Evolutionary conservation across 129 eudicot species (phyloP), one percentile per base, ranked within the genome.

Genomic region (Centaurea solstitialis): DNA sequence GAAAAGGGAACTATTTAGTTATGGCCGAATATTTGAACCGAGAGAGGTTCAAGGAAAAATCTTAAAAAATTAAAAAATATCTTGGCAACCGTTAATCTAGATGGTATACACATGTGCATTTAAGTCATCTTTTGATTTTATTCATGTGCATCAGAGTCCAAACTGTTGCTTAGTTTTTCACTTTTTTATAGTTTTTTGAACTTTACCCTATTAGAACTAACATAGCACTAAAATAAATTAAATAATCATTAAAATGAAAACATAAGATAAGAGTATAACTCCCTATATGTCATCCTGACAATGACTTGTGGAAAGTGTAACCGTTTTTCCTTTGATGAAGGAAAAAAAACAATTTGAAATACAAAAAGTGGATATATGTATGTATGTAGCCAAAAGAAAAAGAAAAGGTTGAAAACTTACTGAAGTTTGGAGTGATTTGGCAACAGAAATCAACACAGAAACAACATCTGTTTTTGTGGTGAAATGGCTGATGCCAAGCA

Each of bases 401-500:
- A n/a, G n/a, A n/a, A n/a, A n/a, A n/a, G n/a, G n/a, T n/a, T n/a
- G 73, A 74, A 50, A 79, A 68, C 86, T 81, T 84, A 94, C 98
- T 40, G 89, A 83, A 73, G 83, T 85, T 28, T 83, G 89, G 33
- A 77, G 74, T 9, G 90, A 87, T 37, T 85, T 80, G 73, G 38
- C 87, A 23, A 92, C 97, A 20, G 97, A 89, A 40, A 80, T 65
- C 80, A 91, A 61, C 21, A 90, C 91, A 39, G 94, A 89, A 65
- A 92, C 82, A 10, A 88, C 84, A 81, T 92, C 94, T 17, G 97
- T 87, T 81, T 92, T 85, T 23, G 86, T 88, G 9, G 94, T 88
- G 72, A 89, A 90, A 80, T 89, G 88, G 41, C 78, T 84, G 7
- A 92, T 76, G 20, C 88, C 97, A 68, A 92, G 83, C 72, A 92